Evolutionary conservation across 768 basidiomycete species (phyloP), one percentile per base, ranked within the genome.

Genomic region (Coprinellus aureogranulatus): DNA sequence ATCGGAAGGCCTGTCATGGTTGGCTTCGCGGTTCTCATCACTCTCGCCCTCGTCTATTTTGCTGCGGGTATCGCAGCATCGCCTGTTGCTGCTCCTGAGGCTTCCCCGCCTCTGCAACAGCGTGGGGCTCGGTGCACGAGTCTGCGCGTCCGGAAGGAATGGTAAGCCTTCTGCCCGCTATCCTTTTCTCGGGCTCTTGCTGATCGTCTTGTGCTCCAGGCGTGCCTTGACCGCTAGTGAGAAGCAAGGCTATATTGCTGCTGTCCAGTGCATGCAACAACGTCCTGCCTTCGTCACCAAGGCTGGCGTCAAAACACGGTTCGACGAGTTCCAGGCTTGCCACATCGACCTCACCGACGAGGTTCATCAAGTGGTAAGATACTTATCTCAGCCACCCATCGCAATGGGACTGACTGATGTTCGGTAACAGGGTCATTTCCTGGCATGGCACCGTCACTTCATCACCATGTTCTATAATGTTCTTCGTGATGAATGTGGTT

Each of bases 371-470:
- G 67, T 70, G 22, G 68, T 67, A 57, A 44, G 65, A 53, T 12
- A 27, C 34, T 14, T 5, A 8, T 20, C 51, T 31, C 8, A 5
- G 5, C 30, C 6, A 53, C 51, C 27, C 11, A 46, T 53, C n/a
- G n/a, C 5, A n/a, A 18, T n/a, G 22, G 6, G 18, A 9, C 37
- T 9, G 9, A 39, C 37, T 39, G 37, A 39, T 18, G 18, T 39
- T 39, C 37, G n/a, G n/a, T n/a, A 23, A 9, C 26, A 68, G 65
- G 66, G 68, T 4, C 64, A 70, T 31, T 70, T 70, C 55, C 54
- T 66, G 14, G 61, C 68, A 4, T 70, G 67, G 67, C 68, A 70
- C 40, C 59, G 67, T 12, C 63, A 62, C 49, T 64, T 62, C 52
- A 61, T 59, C 2, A 62, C 60, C 12, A 44, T 64, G 11, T 70